Base-by-base conservation (phyloP, 768 basidiomycete species). In the Boletus subparvulus region DNA sequence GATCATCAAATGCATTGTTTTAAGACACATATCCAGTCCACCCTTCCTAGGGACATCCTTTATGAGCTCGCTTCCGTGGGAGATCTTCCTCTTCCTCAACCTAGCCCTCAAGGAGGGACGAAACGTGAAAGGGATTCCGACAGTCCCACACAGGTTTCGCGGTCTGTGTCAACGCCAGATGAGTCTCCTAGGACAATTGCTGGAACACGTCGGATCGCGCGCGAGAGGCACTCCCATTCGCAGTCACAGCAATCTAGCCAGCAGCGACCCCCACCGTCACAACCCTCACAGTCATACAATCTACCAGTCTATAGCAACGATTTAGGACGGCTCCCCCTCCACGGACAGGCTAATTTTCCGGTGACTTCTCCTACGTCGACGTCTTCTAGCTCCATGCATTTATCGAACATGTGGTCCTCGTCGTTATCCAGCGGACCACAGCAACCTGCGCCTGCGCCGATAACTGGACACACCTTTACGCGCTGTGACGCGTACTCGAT, bases 1-100 rank as follows among this genome's bases (percentile, higher is more conserved):
- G 37, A 35, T 19, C 21, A 40, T 46, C 26, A 9, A 14, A 9
- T 2, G 14, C 17, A 30, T 40, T 10, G 21, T 30, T 32, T 41
- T n/a, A 40, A 28, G 35, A 24, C 17, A 9, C 24, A 24, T 14
- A 19, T 19, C 37, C n/a, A 3, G 17, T 49, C 28, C 1, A 13
- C 26, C 1, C 6, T 42, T 49, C 12, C 12, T 57, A 88, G 88
- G 87, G 87, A 89, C 62, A 80, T 90, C 41, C 71, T 90, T 19
- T 88, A 83, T 59, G 87, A 90, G 60, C 75, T 90, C 1, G 86
- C 88, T 4, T 84, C 80, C 0, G 86, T 84, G 5, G 87, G 88
- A 3, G 86, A 89, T 24, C 75, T 90, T 0, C 88, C 87, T 0
- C 75, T 89, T 6, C 88, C 88, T 2, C 77, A 80, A 48, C 65